Base-by-base conservation (phyloP, 495 filamentous ascomycete species). In the Lasiosphaeria hispida region DNA sequence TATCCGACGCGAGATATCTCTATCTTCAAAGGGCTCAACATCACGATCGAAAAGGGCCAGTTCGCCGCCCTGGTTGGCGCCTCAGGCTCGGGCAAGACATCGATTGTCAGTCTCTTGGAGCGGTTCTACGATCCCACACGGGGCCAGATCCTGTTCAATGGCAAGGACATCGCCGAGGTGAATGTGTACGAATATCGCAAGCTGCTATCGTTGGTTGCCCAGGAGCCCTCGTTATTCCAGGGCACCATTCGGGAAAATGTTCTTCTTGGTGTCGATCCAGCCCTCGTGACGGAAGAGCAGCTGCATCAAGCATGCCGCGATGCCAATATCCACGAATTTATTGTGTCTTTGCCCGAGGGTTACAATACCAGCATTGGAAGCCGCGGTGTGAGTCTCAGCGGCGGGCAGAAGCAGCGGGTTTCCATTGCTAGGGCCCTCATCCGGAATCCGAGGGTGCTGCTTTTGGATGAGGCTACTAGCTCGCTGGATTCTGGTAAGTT, bases 401-500 rank as follows among this genome's bases (percentile, higher is more conserved):
- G 89, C 4, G 90, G 89, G 1, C 90, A 95, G 71, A 85, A 84
- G 64, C 90, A 93, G 67, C 76, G 89, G 11, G 69, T 95, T 14
- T 80, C 86, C 1, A 88, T 95, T 50, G 90, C 90, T 1, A 72
- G 90, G 17, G 89, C 90, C 0, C 73, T 93, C 23, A 82, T 95
- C 9, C 82, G 89, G 10, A 80, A 87, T 44, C 89, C 90, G 4
- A 73, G 77, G 44, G 72, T 93, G 33, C 69, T 93, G 59, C 72
- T 95, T 34, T 76, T 95, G 2, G 90, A 95, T 63, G 90, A 95
- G 70, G 87, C 89, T 1, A 93, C 90, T 5, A 83, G 78, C 41
- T 83, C 84, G n/a, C 73, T 92, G 38, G 90, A 95, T 58, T 83
- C 85, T 4, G 65, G 65, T 68, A 17, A 18, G 65, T 59, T 19